These are phyloP conservation scores for Penicillium parvum DNA, from an alignment of 495 filamentous ascomycete species.

Conservation along the genomic window DNA sequence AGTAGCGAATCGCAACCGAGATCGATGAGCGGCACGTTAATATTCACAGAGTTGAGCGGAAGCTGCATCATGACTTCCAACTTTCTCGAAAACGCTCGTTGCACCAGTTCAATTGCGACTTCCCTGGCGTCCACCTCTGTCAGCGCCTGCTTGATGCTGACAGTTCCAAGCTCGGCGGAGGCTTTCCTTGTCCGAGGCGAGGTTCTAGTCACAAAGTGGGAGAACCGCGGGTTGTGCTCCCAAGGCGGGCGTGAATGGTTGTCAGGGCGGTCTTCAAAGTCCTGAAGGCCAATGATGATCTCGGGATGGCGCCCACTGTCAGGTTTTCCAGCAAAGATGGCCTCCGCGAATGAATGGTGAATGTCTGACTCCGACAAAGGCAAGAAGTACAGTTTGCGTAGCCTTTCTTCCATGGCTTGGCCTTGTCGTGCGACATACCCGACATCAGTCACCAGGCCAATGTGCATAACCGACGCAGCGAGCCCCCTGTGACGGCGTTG, in stretches of 20 bases:
- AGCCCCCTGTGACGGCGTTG: conserved; percentile 31
- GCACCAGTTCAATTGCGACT: too few species aligned
- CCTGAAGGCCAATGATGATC: conserved; percentile 4
- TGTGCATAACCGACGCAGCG: conserved; percentile 18
- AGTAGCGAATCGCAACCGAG: conserved; percentile 14
- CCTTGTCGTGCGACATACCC: conserved; percentile 34
- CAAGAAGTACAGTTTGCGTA: conserved; percentile 1
- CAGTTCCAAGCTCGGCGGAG: too few species aligned
- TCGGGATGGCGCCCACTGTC: background rate
- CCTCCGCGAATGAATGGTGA: conserved; percentile 34
- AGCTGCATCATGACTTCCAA: too few species aligned
- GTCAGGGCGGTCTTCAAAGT: too few species aligned
- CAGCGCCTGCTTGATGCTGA: too few species aligned
- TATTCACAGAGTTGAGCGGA: background rate
- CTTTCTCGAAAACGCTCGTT: too few species aligned
- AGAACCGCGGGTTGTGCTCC: too few species aligned
- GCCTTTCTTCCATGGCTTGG: background rate
- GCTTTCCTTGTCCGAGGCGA: too few species aligned
- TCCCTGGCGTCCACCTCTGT: too few species aligned
- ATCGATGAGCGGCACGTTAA: background rate
- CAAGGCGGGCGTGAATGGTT: too few species aligned
- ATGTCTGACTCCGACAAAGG: conserved; percentile 43
- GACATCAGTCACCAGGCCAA: conserved; percentile 31
- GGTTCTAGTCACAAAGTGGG: too few species aligned
- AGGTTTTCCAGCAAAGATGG: conserved; percentile 9